A percentile compares a stretch with the other conserved stretches of the same genome.
Evolutionary conservation across 106 monocot genomes (phyloP).

Genomic region (Ottelia alismoides): DNA sequence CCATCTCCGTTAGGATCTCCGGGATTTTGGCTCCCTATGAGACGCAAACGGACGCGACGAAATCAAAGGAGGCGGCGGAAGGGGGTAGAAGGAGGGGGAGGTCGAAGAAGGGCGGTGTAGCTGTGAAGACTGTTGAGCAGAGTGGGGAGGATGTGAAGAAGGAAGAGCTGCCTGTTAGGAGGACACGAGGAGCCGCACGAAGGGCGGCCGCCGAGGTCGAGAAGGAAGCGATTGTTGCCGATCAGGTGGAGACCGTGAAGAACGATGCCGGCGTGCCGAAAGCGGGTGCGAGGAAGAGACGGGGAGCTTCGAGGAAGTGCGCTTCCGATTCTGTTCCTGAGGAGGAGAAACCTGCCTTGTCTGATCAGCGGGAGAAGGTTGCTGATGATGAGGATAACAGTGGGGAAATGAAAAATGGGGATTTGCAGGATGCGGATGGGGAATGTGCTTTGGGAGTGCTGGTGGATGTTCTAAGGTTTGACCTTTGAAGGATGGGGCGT

Average conservation of each 20-base stretch:
- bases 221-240: background rate
- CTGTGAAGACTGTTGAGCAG: no score
- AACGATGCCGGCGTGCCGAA: background rate
- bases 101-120: background rate
- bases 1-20: constrained; percentile 28
- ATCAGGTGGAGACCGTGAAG: background rate
- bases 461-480: background rate
- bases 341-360: no score
- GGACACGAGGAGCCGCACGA: no score
- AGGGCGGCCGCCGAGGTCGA: background rate
- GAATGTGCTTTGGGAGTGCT: no score
- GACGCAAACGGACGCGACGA: background rate
- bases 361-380: no score
- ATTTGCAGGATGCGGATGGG: no score
- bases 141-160: no score
- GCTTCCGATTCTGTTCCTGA: background rate
- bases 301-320: background rate
- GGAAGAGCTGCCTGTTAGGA: no score
- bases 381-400: no score
- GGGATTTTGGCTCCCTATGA: no score
- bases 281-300: background rate
- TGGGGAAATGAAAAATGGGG: no score
- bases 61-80: background rate
- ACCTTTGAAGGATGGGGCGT: background rate
- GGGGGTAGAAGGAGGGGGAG: background rate